Conservation (phyloP, 2,329 filamentous ascomycete species). For the Monosporascus sp. region DNA sequence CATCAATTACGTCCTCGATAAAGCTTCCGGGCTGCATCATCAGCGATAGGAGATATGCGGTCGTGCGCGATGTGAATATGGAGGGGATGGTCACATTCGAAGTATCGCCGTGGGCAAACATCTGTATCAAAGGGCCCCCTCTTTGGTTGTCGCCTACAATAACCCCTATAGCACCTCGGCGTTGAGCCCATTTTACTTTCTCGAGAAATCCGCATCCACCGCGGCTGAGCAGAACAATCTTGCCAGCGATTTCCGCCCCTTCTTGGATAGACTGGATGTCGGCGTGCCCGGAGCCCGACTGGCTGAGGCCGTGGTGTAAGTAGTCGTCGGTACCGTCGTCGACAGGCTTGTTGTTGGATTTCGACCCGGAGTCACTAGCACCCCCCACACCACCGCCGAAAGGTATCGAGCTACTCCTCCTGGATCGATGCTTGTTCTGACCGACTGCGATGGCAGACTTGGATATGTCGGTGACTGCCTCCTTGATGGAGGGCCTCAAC, state of each 20-base stretch:
- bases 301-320: constrained; percentile 53
- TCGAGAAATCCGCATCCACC: constrained; percentile 95
- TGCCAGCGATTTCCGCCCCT: constrained; percentile 86
- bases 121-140: constrained; percentile 85
- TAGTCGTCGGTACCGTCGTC: constrained; percentile 84
- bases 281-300: constrained; percentile 55
- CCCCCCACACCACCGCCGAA: constrained; percentile 25
- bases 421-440: constrained; percentile 28
- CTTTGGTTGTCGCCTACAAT: constrained; percentile 93
- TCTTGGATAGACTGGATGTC: constrained; percentile 92
- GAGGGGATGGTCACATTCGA: constrained; percentile 93
- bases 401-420: constrained; percentile 29
- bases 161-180: constrained; percentile 79
- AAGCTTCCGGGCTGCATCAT: constrained; percentile 69
- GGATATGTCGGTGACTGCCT: constrained; percentile 18
- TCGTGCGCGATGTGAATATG: constrained; percentile 91
- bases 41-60: constrained; percentile 85
- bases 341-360: constrained; percentile 28
- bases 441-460: constrained; percentile 23
- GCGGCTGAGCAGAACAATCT: constrained; percentile 84
- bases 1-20: constrained; percentile 55
- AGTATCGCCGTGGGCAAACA: constrained; percentile 97
- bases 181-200: constrained; percentile 95
- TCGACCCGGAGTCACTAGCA: constrained; percentile 18
- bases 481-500: constrained; percentile 36